Percentiles rank a stretch among this genome's conserved stretches.
These are phyloP conservation scores for Colletotrichum aenigma DNA, from an alignment of 2,329 filamentous ascomycete genomes.

Conservation along the genomic window DNA sequence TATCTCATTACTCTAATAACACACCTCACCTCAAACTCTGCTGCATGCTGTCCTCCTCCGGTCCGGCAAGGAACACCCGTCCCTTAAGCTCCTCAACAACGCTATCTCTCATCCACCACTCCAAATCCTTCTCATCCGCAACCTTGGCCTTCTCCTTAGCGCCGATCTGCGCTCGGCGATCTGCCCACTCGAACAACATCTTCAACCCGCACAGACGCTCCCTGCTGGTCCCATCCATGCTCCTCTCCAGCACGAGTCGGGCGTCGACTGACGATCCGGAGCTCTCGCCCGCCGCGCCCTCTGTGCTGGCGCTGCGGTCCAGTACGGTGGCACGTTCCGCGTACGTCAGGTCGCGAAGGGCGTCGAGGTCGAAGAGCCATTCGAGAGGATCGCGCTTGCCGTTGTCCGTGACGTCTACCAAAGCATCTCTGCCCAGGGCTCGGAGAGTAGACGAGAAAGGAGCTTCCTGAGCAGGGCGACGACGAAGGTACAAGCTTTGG, in stretches of 20 bases:
- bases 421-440: constrained; percentile 61
- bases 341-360: constrained; percentile 58
- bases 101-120: constrained; percentile 61
- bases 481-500: constrained; percentile 76
- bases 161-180: constrained; percentile 43
- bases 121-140: constrained; percentile 31
- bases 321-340: constrained; percentile 71
- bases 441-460: constrained; percentile 77
- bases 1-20: background rate
- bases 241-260: constrained; percentile 67
- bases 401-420: constrained; percentile 27
- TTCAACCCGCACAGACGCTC: constrained; percentile 52
- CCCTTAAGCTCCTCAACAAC: constrained; percentile 61
- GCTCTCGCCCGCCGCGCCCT: constrained; percentile 45
- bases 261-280: constrained; percentile 66
- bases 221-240: constrained; percentile 43
- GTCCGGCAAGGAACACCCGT: constrained; percentile 51
- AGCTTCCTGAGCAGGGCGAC: constrained; percentile 70
- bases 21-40: background rate
- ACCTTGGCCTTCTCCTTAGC: constrained; percentile 13
- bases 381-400: constrained; percentile 59
- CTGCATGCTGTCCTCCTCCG: constrained; percentile 23
- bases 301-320: constrained; percentile 52
- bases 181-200: constrained; percentile 62
- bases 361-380: constrained; percentile 74